Evolutionary conservation across 1,284 basidiomycete species (phyloP).

Genomic region (Prillingera fragicola): DNA sequence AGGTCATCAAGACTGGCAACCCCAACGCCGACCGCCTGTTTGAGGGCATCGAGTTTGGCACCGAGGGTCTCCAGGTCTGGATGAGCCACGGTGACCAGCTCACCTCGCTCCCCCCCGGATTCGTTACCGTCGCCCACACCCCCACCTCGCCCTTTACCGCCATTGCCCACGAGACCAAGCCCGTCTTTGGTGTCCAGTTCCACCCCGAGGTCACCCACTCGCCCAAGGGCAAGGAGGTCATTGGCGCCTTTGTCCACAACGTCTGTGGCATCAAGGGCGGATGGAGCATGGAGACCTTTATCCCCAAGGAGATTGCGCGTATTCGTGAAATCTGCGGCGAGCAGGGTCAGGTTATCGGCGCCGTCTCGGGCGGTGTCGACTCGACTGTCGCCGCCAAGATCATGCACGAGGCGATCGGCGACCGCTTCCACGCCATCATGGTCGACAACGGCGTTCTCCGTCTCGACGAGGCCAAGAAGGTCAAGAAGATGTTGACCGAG

Average conservation of each 20-base stretch:
- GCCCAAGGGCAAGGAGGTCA: slow-evolving; percentile 82
- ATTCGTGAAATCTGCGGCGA: slow-evolving; percentile 94
- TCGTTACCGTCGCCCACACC: slow-evolving; percentile 84
- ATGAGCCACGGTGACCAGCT: slow-evolving; percentile 99
- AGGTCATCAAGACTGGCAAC: slow-evolving; percentile 64
- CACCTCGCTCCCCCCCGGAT: slow-evolving; percentile 70
- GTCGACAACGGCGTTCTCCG: slow-evolving; percentile 98
- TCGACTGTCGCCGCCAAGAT: slow-evolving; percentile 97
- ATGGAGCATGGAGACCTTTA: slow-evolving; percentile 98
- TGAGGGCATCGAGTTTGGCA: slow-evolving; percentile 60
- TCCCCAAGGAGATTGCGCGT: slow-evolving; percentile 91
- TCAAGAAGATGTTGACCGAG: slow-evolving; percentile 89
- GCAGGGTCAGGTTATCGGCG: slow-evolving; percentile 93
- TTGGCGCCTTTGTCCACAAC: slow-evolving; percentile 76
- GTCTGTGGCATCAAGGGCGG: slow-evolving; percentile 76
- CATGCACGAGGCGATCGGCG: slow-evolving; percentile 99
- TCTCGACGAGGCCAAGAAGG: slow-evolving; percentile 83
- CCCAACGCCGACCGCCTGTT: slow-evolving; percentile 71
- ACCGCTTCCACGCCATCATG: slow-evolving; percentile 99
- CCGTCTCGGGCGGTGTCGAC: slow-evolving; percentile 96
- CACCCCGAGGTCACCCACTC: slow-evolving; percentile 98
- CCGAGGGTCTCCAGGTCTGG: slow-evolving; percentile 82
- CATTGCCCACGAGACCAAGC: slow-evolving; percentile 82
- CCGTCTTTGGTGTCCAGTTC: slow-evolving; percentile 96
- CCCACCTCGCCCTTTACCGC: slow-evolving; percentile 87